These are phyloP conservation scores for Alternaria sp. DNA, from an alignment of 2,329 filamentous ascomycete genomes.

Conservation along the genomic window DNA sequence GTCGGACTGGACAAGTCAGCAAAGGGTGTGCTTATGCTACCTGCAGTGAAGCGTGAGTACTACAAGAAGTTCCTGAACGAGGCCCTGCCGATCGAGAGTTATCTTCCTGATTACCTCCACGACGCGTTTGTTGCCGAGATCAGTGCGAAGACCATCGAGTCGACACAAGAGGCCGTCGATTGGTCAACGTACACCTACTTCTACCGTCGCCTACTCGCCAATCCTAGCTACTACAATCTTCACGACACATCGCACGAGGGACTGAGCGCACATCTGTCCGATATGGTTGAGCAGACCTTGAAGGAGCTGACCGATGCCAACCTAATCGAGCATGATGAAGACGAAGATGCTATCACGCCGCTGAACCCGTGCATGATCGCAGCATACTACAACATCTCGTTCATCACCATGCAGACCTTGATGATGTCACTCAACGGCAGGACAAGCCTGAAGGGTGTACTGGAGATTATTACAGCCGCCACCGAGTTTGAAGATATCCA, in stretches of 20 bases:
- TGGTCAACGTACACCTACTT: conserved; percentile 99
- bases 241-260: conserved; percentile 89
- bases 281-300: conserved; percentile 90
- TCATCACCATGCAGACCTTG: conserved; percentile 99
- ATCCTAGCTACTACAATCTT: conserved; percentile 95
- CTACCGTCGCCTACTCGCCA: conserved; percentile 91
- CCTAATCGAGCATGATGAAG: conserved; percentile 95
- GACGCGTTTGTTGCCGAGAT: conserved; percentile 98
- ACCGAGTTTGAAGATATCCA: conserved; percentile 97
- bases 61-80: conserved; percentile 99
- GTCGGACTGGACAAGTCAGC: conserved; percentile 80
- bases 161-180: conserved; percentile 95
- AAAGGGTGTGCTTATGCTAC: conserved; percentile 95
- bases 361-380: conserved; percentile 98
- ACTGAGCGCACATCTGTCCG: conserved; percentile 92
- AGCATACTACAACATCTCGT: conserved; percentile 99
- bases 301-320: conserved; percentile 92
- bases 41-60: conserved; percentile 92
- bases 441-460: conserved; percentile 94
- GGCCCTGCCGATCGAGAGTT: conserved; percentile 92
- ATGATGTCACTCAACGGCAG: conserved; percentile 85
- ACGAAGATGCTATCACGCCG: conserved; percentile 82
- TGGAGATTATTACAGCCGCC: conserved; percentile 96
- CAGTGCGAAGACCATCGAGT: conserved; percentile 93
- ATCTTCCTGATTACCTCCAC: conserved; percentile 88